Percentiles rank a stretch among this genome's conserved stretches.
Evolutionary conservation across 2,329 filamentous ascomycete species (phyloP).

Genomic region (Leptographium procerum): DNA sequence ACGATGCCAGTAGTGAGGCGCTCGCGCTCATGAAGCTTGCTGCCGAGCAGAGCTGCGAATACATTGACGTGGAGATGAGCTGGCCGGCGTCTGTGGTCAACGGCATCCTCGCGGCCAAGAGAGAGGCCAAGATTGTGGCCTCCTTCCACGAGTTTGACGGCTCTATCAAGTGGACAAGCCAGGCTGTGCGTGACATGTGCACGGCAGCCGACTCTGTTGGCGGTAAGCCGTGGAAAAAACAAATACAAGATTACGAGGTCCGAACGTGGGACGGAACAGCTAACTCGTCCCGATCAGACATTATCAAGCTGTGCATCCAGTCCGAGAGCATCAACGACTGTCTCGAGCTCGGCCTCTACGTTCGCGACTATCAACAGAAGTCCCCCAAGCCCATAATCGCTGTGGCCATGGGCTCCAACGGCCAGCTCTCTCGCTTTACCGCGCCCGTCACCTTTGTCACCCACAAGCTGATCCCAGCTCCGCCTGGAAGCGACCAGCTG

Average conservation of each 20-base stretch:
- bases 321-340: background rate
- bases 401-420: background rate
- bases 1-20: background rate
- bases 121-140: background rate
- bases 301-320: background rate
- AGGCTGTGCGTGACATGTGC: background rate
- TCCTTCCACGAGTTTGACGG: background rate
- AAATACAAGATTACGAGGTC: too few species aligned
- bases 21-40: background rate
- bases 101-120: background rate
- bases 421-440: constrained; percentile 1
- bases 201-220: background rate
- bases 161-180: background rate
- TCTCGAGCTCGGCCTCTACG: background rate
- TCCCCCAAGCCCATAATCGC: background rate
- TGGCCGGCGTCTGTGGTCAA: background rate
- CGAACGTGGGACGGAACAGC: background rate
- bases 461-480: background rate
- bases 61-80: constrained; percentile 1
- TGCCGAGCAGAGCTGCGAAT: background rate
- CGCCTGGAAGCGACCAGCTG: background rate
- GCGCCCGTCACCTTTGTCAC: constrained; percentile 1
- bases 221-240: too few species aligned
- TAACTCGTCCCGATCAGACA: background rate
- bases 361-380: background rate